Percentiles rank a stretch among this genome's conserved stretches.
These are phyloP conservation scores for Sclerotinia subarctica DNA, from an alignment of 2,329 filamentous ascomycete species.

Conservation along the genomic window DNA sequence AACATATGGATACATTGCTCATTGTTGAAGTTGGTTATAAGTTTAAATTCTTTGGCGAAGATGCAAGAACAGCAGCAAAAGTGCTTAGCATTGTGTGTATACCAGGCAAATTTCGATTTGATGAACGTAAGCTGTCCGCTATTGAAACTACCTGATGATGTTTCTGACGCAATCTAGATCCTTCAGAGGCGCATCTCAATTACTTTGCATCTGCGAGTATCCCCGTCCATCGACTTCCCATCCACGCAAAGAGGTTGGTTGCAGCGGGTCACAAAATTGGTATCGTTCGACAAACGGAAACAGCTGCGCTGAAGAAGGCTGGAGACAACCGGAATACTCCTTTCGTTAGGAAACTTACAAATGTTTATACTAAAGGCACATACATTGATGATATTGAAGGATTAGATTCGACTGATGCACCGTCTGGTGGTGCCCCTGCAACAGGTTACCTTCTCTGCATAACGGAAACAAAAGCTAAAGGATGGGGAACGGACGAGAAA, in stretches of 20 bases:
- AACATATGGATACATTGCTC: constrained; percentile 83
- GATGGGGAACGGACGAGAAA: constrained; percentile 83
- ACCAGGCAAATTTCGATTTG: constrained; percentile 89
- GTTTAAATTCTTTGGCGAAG: constrained; percentile 94
- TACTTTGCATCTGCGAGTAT: constrained; percentile 95
- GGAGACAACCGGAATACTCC: constrained; percentile 92
- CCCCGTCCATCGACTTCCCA: constrained; percentile 83
- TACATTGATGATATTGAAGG: constrained; percentile 93
- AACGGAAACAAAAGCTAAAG: constrained; percentile 78
- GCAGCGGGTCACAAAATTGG: constrained; percentile 94
- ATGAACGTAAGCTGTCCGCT: constrained; percentile 63
- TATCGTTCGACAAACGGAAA: constrained; percentile 91
- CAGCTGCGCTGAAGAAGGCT: constrained; percentile 89
- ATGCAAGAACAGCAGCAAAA: constrained; percentile 83
- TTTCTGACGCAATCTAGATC: constrained; percentile 48
- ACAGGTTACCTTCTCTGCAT: constrained; percentile 92
- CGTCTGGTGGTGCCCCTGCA: constrained; percentile 56
- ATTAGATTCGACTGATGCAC: constrained; percentile 55
- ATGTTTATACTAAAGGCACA: constrained; percentile 95
- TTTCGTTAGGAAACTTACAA: constrained; percentile 89
- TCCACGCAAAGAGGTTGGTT: constrained; percentile 91
- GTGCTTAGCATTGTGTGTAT: constrained; percentile 95
- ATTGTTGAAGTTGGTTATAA: constrained; percentile 98
- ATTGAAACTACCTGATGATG: constrained; percentile 10
- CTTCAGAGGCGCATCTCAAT: constrained; percentile 87